Conservation (phyloP, 2,329 filamentous ascomycete species). For the Trichoderma sp. region DNA sequence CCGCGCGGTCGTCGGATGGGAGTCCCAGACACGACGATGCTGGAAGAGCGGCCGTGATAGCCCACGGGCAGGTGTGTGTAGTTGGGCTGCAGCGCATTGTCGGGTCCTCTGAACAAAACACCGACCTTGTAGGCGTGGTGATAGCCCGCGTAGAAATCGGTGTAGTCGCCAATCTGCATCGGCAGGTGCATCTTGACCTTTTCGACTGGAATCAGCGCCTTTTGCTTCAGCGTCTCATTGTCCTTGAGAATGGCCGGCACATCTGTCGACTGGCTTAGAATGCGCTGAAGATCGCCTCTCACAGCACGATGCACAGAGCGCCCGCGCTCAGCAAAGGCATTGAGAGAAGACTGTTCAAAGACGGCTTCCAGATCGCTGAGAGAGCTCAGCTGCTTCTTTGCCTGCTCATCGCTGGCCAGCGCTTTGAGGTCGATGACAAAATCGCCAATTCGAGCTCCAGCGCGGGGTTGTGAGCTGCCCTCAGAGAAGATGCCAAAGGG, state of each 20-base stretch:
- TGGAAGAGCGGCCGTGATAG: slow-evolving; percentile 79
- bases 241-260: slow-evolving; percentile 42
- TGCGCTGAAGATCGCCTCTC: slow-evolving; percentile 68
- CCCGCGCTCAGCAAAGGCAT: slow-evolving; percentile 56
- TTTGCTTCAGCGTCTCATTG: slow-evolving; percentile 40
- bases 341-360: slow-evolving; percentile 39
- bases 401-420: slow-evolving; percentile 54
- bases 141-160: slow-evolving; percentile 80
- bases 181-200: slow-evolving; percentile 71
- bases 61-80: slow-evolving; percentile 80
- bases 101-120: slow-evolving; percentile 71
- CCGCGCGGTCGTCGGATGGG: slow-evolving; percentile 73
- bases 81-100: slow-evolving; percentile 77
- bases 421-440: slow-evolving; percentile 70
- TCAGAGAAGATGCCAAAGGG: slow-evolving; percentile 79
- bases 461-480: slow-evolving; percentile 58
- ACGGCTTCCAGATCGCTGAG: slow-evolving; percentile 36
- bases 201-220: slow-evolving; percentile 38
- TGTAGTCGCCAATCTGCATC: slow-evolving; percentile 79
- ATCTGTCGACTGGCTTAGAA: slow-evolving; percentile 59
- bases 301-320: slow-evolving; percentile 70
- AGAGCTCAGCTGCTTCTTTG: slow-evolving; percentile 39
- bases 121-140: slow-evolving; percentile 76
- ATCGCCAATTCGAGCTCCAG: slow-evolving; percentile 73
- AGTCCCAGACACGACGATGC: slow-evolving; percentile 74